These are phyloP conservation scores for Tuctoria greenei DNA, from an alignment of 176 grass and related monocot genomes.

Conservation along the genomic window DNA sequence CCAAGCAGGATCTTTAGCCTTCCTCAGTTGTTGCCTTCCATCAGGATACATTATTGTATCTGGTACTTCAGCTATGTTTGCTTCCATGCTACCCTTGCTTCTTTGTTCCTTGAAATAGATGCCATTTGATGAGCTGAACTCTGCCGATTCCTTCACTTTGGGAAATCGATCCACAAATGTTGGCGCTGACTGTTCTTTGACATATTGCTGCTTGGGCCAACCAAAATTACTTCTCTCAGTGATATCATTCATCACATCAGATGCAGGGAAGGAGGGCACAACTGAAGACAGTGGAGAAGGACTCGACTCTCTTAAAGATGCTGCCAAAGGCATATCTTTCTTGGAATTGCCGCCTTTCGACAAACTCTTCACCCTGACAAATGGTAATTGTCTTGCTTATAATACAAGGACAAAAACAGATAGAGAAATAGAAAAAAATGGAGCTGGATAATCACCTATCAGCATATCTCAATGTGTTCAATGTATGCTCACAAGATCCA, in stretches of 20 bases:
- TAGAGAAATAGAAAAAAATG: conserved; percentile 26
- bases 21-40: conserved; percentile 41
- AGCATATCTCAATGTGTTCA: conserved; percentile 98
- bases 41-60: conserved; percentile 52
- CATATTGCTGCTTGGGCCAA: conserved; percentile 60
- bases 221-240: conserved; percentile 64
- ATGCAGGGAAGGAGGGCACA: conserved; percentile 36
- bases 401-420: conserved; percentile 13
- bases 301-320: conserved; percentile 62
- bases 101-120: conserved; percentile 52
- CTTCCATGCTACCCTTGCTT: conserved; percentile 30
- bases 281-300: conserved; percentile 51
- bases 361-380: conserved; percentile 85
- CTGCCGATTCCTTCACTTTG: conserved; percentile 43
- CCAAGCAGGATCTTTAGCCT: conserved; percentile 36
- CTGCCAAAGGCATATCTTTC: conserved; percentile 55
- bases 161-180: conserved; percentile 42
- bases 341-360: conserved; percentile 86
- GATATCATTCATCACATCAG: conserved; percentile 57
- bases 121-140: conserved; percentile 15
- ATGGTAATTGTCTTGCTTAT: conserved; percentile 22
- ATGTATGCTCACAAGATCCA: conserved; percentile 96
- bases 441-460: conserved; percentile 67
- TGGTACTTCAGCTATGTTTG: conserved; percentile 51
- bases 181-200: conserved; percentile 43